Percentiles rank a stretch among this genome's conserved stretches.
Evolutionary conservation across 495 filamentous ascomycete genomes (phyloP).

Genomic region (Aspergillus sparsus): DNA sequence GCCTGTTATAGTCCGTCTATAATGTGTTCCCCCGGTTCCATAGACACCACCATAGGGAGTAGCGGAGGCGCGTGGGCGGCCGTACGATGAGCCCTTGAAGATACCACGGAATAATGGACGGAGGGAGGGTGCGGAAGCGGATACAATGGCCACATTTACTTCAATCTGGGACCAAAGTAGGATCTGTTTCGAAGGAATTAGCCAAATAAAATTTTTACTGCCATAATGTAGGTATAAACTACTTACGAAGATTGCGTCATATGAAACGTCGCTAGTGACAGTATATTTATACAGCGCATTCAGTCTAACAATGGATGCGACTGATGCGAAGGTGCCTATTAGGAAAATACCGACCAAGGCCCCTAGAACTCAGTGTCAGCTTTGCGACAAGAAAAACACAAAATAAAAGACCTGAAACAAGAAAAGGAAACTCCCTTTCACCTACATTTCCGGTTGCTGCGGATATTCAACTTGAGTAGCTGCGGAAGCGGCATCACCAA

Average conservation of each 20-base stretch:
- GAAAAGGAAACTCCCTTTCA: neutral
- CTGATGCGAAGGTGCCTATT: constrained; percentile 22
- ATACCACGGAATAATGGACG: constrained; percentile 11
- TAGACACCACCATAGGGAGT: constrained; percentile 2
- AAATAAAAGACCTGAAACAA: neutral
- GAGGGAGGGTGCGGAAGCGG: constrained; percentile 23
- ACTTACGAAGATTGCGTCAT: constrained; percentile 18
- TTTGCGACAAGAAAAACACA: neutral
- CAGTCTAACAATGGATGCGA: constrained; percentile 22
- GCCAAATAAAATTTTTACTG: neutral
- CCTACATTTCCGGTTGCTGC: constrained; percentile 19
- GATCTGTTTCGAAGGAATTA: constrained; percentile 7
- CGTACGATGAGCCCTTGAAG: constrained; percentile 19
- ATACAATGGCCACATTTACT: constrained; percentile 25
- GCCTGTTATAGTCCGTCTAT: constrained; percentile 1
- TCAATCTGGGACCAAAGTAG: constrained; percentile 26
- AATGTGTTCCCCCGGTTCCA: constrained; percentile 7
- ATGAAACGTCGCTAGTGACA: constrained; percentile 17
- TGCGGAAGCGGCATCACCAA: constrained; percentile 32
- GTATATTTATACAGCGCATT: constrained; percentile 23
- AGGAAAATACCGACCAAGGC: constrained; percentile 23
- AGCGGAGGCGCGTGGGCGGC: neutral
- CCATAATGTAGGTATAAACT: neutral
- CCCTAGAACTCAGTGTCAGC: constrained; percentile 5
- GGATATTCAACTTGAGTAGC: constrained; percentile 29